A percentile compares a stretch with the other conserved stretches of the same genome.
These are phyloP conservation scores for Forsythia viridissima DNA, from an alignment of 257 asterid genomes.

Conservation along the genomic window DNA sequence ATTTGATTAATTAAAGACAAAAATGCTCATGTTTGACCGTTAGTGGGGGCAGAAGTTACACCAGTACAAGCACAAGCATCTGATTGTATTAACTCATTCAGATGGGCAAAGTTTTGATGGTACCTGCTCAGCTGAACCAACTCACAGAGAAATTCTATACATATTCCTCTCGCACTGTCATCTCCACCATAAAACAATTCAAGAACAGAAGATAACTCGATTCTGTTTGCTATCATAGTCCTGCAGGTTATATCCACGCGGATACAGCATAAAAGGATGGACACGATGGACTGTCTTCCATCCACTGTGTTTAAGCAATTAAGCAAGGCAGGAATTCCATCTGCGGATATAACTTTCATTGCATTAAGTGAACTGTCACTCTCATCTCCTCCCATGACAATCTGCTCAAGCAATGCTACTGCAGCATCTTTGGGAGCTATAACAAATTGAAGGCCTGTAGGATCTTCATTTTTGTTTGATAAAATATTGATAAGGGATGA, in stretches of 20 bases:
- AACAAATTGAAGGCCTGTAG: conserved; percentile 37
- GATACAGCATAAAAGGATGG: conserved; percentile 63
- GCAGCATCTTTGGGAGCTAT: conserved; percentile 80
- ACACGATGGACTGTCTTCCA: conserved; percentile 48
- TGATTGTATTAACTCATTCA: neutral
- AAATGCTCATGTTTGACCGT: neutral
- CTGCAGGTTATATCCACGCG: conserved; percentile 58
- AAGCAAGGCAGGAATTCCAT: conserved; percentile 61
- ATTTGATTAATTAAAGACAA: neutral
- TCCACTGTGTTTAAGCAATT: conserved; percentile 55
- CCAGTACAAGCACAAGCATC: neutral
- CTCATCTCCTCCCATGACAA: conserved; percentile 68
- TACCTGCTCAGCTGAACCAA: conserved; percentile 73
- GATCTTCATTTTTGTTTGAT: conserved; percentile 51
- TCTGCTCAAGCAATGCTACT: conserved; percentile 58
- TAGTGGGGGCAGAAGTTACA: neutral
- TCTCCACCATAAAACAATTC: conserved; percentile 73
- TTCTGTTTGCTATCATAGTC: conserved; percentile 50
- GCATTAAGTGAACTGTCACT: conserved; percentile 39
- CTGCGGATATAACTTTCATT: conserved; percentile 43
- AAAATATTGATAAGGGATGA: conserved; percentile 48
- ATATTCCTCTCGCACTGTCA: conserved; percentile 54
- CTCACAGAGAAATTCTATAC: conserved; percentile 71
- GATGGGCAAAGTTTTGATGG: neutral
- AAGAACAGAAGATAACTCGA: conserved; percentile 65